Evolutionary conservation across 1,284 basidiomycete species (phyloP).

Genomic region (Austroboletus novae-zelandiae): DNA sequence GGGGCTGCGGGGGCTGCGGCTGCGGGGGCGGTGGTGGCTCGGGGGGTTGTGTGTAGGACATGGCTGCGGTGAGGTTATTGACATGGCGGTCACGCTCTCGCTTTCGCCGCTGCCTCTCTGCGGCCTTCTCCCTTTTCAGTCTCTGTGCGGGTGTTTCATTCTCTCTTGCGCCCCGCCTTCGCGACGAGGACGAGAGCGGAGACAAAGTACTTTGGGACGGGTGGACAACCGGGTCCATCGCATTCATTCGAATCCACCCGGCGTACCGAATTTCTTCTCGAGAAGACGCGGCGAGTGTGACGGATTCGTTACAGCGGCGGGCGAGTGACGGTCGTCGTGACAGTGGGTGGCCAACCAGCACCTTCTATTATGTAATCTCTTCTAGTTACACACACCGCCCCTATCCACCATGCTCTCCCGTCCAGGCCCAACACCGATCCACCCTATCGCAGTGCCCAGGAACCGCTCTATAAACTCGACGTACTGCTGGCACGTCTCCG

Average conservation of each 20-base stretch:
- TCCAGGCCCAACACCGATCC: conserved; percentile 89
- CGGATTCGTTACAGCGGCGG: conserved; percentile 33
- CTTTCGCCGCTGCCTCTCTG: conserved; percentile 74
- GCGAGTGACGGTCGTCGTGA: conserved; percentile 41
- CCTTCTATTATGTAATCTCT: conserved; percentile 25
- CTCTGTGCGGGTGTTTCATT: conserved; percentile 68
- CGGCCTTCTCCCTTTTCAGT: conserved; percentile 75
- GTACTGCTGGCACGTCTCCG: conserved; percentile 85
- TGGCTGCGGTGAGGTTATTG: conserved; percentile 41
- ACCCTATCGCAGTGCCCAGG: conserved; percentile 80
- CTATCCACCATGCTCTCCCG: conserved; percentile 74
- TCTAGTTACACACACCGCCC: conserved; percentile 22
- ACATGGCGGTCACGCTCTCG: conserved; percentile 66
- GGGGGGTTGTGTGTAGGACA: conserved; percentile 34
- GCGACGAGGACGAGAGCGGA: conserved; percentile 31
- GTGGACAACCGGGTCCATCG: conserved; percentile 35
- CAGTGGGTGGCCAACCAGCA: conserved; percentile 38
- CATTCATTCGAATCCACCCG: conserved; percentile 23
- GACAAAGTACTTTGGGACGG: conserved; percentile 33
- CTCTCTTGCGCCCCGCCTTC: conserved; percentile 58
- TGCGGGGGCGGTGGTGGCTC: conserved; percentile 29
- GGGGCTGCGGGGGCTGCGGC: conserved; percentile 27
- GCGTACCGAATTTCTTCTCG: conserved; percentile 8
- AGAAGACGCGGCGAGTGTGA: conserved; percentile 28
- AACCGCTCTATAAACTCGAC: conserved; percentile 86